Conservation (phyloP, 805 yeast species). For the Spathaspora arborariae region DNA sequence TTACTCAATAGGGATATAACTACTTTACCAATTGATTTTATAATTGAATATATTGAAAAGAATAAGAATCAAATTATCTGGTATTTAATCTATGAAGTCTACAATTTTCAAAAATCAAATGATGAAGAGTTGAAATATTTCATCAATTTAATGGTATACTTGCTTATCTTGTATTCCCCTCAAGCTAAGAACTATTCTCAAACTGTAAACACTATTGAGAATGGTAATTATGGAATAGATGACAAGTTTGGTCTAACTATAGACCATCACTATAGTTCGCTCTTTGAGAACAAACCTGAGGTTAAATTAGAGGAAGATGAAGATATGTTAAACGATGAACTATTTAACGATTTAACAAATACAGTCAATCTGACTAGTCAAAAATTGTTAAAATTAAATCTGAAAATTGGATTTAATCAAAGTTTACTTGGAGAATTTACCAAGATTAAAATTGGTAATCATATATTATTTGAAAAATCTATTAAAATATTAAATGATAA, state of each 20-base stretch:
- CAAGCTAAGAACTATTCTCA: conserved; percentile 10
- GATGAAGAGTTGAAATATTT: conserved; percentile 23
- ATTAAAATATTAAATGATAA: conserved; percentile 8
- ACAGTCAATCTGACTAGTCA: conserved; percentile 5
- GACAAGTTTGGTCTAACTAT: conserved; percentile 15
- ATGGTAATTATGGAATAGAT: neutral
- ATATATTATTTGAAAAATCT: conserved; percentile 4
- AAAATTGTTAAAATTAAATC: neutral
- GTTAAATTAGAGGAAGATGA: conserved; percentile 10
- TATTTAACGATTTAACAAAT: conserved; percentile 10
- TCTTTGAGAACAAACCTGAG: conserved; percentile 11
- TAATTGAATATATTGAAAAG: conserved; percentile 1
- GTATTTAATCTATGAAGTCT: conserved; percentile 12
- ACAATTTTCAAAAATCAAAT: conserved; percentile 16
- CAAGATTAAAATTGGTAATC: neutral
- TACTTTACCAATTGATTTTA: neutral
- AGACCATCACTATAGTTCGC: conserved; percentile 23
- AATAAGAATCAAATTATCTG: neutral
- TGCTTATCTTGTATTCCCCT: conserved; percentile 17
- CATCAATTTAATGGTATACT: conserved; percentile 19
- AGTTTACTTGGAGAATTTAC: conserved; percentile 3
- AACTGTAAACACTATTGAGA: neutral
- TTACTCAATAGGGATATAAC: neutral
- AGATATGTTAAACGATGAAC: conserved; percentile 11
- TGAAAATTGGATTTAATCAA: neutral